Percentiles rank a stretch among this genome's conserved stretches.
These are phyloP conservation scores for Clavispora carvajalis DNA, from an alignment of 805 yeast species.

Conservation along the genomic window DNA sequence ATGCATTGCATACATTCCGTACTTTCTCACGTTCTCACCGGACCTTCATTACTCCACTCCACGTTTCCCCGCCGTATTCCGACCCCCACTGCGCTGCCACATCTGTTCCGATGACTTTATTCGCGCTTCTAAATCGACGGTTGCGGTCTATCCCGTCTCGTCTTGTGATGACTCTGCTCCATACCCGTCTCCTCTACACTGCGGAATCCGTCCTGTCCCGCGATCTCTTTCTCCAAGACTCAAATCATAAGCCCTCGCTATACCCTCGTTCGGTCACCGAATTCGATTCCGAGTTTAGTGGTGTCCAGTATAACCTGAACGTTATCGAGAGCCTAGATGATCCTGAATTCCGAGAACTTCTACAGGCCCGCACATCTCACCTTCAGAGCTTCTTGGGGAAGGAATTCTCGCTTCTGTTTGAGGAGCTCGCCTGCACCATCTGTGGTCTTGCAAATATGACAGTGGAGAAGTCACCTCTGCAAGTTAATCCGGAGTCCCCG, in stretches of 20 bases:
- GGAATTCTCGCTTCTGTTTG: conserved; percentile 18
- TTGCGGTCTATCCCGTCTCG: too few relatives aligned
- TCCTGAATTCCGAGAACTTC: conserved; percentile 5
- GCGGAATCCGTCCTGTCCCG: conserved; percentile 19
- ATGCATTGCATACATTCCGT: neutral
- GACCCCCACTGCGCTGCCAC: too few relatives aligned
- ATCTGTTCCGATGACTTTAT: too few relatives aligned
- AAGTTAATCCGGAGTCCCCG: neutral
- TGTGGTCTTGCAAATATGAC: conserved; percentile 28
- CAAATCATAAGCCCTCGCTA: conserved; percentile 12
- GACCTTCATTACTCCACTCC: too few relatives aligned
- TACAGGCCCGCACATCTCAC: conserved; percentile 12
- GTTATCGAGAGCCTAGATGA: conserved; percentile 6
- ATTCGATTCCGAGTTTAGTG: conserved; percentile 3
- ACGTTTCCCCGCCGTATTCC: too few relatives aligned
- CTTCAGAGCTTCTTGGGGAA: conserved; percentile 23
- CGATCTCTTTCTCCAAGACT: conserved; percentile 17
- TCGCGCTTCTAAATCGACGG: neutral
- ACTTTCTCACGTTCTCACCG: neutral
- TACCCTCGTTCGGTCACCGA: conserved; percentile 14
- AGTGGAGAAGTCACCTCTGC: neutral
- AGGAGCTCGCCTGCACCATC: conserved; percentile 23
- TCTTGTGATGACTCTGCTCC: too few relatives aligned
- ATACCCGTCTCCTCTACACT: conserved; percentile 1
- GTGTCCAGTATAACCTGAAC: neutral